Percentiles rank a stretch among this genome's conserved stretches.
These are phyloP conservation scores for Mycena sp. DNA, from an alignment of 1,284 basidiomycete genomes.

Conservation along the genomic window DNA sequence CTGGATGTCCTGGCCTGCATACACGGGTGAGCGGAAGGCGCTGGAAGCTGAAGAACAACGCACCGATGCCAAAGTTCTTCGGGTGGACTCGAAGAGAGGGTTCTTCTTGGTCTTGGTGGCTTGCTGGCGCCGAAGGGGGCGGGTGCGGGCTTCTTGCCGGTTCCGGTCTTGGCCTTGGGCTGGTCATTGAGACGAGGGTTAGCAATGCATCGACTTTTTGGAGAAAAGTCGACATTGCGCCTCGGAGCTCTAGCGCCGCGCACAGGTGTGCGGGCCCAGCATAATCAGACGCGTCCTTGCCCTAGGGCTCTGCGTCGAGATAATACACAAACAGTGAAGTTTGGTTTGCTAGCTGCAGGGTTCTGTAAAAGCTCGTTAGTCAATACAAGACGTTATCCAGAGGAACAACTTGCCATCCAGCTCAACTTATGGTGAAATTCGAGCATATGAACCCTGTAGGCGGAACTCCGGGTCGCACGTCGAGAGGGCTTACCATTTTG, in stretches of 20 bases:
- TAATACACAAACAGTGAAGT: slow-evolving; percentile 28
- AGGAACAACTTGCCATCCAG: slow-evolving; percentile 64
- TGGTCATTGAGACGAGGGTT: slow-evolving; percentile 91
- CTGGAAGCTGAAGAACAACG: too few species aligned
- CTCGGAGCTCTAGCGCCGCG: slow-evolving; percentile 67
- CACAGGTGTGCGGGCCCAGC: slow-evolving; percentile 50
- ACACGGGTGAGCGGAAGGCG: too few species aligned
- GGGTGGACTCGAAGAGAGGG: slow-evolving; percentile 94
- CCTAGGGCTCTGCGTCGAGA: slow-evolving; percentile 41
- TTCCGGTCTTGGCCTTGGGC: slow-evolving; percentile 75
- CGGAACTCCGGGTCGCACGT: background rate
- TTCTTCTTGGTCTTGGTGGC: slow-evolving; percentile 87
- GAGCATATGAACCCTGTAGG: slow-evolving; percentile 1
- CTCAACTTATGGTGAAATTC: slow-evolving; percentile 36
- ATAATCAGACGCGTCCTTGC: slow-evolving; percentile 43
- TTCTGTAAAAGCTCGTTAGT: slow-evolving; percentile 18
- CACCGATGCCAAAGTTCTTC: slow-evolving; percentile 97
- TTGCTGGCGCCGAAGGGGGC: slow-evolving; percentile 82
- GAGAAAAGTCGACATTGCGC: slow-evolving; percentile 40
- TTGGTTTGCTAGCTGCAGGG: slow-evolving; percentile 24
- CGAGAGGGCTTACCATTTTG: slow-evolving; percentile 16
- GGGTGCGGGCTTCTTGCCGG: slow-evolving; percentile 82
- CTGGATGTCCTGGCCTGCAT: slow-evolving; percentile 91
- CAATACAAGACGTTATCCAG: slow-evolving; percentile 52
- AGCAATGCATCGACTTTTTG: slow-evolving; percentile 43